phyloP scores from a whole-genome alignment of 2,329 filamentous ascomycete genomes.

The Verticillium zaregamsianum region DNA sequence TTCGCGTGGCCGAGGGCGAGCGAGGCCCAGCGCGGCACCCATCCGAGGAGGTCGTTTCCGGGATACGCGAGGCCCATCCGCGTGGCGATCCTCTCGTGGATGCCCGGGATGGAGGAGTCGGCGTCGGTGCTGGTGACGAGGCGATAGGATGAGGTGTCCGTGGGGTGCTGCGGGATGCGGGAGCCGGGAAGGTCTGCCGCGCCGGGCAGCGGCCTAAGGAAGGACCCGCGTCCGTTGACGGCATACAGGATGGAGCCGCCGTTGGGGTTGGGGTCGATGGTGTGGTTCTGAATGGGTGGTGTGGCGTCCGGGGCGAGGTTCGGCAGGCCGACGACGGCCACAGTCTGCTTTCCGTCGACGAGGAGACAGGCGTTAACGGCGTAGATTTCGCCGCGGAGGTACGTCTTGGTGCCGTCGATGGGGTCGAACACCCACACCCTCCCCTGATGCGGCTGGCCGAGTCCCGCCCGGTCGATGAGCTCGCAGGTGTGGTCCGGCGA shows the following conservation, averaged over 20 bases:
- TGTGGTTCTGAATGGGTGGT: constrained; percentile 36
- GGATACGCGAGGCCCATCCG: constrained; percentile 38
- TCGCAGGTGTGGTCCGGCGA: constrained; percentile 43
- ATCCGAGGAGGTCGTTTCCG: constrained; percentile 49
- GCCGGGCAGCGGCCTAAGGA: constrained; percentile 34
- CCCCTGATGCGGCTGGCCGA: constrained; percentile 30
- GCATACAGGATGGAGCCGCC: constrained; percentile 48
- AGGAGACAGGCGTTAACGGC: constrained; percentile 54
- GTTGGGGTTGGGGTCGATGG: constrained; percentile 34
- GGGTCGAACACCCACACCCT: constrained; percentile 57
- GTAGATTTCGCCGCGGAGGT: constrained; percentile 49
- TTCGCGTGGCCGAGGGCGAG: constrained; percentile 50
- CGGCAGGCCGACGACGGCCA: constrained; percentile 46
- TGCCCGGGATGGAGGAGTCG: constrained; percentile 41
- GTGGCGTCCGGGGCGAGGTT: constrained; percentile 35
- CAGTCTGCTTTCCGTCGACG: constrained; percentile 42
- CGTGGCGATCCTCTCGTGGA: constrained; percentile 40
- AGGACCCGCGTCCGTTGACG: constrained; percentile 43
- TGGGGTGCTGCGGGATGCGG: not conserved
- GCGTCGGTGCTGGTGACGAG: constrained; percentile 42
- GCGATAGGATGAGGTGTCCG: constrained; percentile 13
- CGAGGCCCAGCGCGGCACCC: constrained; percentile 52
- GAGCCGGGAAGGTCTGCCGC: constrained; percentile 12
- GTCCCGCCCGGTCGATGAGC: constrained; percentile 48
- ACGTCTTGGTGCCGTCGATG: constrained; percentile 57